Evolutionary conservation across 179 eudicot species (phyloP).

Genomic region (Sideroxylon spinosum): DNA sequence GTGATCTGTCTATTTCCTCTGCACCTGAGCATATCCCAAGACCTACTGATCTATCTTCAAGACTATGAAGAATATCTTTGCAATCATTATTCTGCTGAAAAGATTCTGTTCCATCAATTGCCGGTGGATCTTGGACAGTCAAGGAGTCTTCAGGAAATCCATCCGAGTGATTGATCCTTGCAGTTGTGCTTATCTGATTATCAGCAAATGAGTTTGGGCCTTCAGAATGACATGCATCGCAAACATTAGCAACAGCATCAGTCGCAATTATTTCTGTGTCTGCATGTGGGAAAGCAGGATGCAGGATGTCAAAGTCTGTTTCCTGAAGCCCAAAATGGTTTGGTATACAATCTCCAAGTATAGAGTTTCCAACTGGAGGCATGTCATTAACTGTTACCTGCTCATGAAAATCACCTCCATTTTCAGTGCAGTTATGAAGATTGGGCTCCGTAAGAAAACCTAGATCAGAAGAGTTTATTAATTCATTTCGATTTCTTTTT

Average conservation of each 20-base stretch:
- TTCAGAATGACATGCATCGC: conserved; percentile 21
- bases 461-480: conserved; percentile 31
- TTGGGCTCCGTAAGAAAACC: conserved; percentile 35
- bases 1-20: conserved; percentile 15
- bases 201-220: conserved; percentile 21
- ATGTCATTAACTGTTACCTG: conserved; percentile 19
- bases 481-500: conserved; percentile 46
- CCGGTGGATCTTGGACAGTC: conserved; percentile 16
- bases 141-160: conserved; percentile 23
- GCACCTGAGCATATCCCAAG: conserved; percentile 13
- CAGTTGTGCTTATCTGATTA: conserved; percentile 16
- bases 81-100: conserved; percentile 13
- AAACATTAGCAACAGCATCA: conserved; percentile 15
- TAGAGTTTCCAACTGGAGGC: conserved; percentile 19
- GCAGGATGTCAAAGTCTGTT: conserved; percentile 29
- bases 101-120: conserved; percentile 21
- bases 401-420: conserved; percentile 33
- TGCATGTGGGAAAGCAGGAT: conserved; percentile 33
- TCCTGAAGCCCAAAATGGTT: conserved; percentile 28
- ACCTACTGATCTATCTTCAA: conserved; percentile 15
- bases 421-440: conserved; percentile 25
- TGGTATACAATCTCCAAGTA: conserved; percentile 28
- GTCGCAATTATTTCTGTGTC: conserved; percentile 20
- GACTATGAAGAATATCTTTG: conserved; percentile 11
- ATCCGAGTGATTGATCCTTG: conserved; percentile 15